phyloP scores from a whole-genome alignment of 2,329 filamentous ascomycete genomes.

The Karstenula rhodostoma region DNA sequence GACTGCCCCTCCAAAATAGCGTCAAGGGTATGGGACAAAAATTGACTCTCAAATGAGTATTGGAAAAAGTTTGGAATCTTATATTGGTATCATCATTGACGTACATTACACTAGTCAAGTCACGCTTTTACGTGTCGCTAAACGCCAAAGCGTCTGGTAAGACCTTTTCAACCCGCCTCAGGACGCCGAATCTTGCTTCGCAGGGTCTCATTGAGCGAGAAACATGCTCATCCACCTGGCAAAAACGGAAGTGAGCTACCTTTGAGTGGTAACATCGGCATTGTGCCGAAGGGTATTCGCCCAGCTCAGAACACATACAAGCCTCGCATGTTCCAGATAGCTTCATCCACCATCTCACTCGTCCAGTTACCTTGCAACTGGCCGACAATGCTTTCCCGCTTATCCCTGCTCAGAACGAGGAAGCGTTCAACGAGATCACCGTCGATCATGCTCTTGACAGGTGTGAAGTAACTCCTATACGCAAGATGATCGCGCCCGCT shows the following conservation, averaged over 20 bases:
- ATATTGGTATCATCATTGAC: background rate
- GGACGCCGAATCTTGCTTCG: background rate
- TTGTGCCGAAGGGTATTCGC: background rate
- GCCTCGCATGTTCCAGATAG: constrained; percentile 66
- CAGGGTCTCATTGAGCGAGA: background rate
- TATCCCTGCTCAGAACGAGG: constrained; percentile 81
- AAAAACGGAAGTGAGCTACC: background rate
- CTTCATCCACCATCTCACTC: constrained; percentile 92
- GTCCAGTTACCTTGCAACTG: constrained; percentile 81
- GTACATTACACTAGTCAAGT: background rate
- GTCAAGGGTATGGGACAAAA: background rate
- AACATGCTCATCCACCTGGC: background rate
- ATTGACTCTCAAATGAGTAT: background rate
- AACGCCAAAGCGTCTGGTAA: background rate
- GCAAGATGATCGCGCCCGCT: constrained; percentile 94
- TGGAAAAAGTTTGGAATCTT: background rate
- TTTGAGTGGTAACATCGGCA: background rate
- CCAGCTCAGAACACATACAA: constrained; percentile 41
- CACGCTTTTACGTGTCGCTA: background rate
- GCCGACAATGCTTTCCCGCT: constrained; percentile 93
- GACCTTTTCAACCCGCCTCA: background rate
- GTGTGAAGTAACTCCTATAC: constrained; percentile 94
- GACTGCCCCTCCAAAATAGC: too few species aligned
- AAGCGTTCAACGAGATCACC: constrained; percentile 96
- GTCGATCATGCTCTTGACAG: constrained; percentile 95